These are phyloP conservation scores for Kodamaea sp. DNA, from an alignment of 1,139 yeast species.

Conservation along the genomic window DNA sequence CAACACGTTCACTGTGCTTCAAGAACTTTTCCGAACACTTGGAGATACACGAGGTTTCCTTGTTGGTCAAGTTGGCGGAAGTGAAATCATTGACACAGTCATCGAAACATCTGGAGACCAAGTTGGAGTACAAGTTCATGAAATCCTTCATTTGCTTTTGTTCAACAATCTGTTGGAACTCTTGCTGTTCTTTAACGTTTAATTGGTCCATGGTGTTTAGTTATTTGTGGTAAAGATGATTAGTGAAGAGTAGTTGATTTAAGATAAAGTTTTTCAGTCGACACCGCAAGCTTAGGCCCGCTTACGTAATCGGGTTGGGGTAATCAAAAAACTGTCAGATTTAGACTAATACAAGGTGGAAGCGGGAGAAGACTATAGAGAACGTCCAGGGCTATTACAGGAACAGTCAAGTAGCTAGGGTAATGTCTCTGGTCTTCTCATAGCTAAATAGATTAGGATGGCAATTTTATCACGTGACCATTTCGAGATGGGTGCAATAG, in stretches of 20 bases:
- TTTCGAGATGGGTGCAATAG: no score
- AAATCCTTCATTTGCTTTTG: conserved; percentile 98
- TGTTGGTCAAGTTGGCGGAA: conserved; percentile 78
- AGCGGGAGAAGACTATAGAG: no score
- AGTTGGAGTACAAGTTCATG: conserved; percentile 92
- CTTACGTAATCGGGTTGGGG: no score
- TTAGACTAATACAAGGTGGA: no score
- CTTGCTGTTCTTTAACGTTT: conserved; percentile 93
- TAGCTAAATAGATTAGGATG: no score
- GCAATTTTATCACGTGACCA: no score
- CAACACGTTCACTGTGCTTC: conserved; percentile 97
- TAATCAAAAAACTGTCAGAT: no score
- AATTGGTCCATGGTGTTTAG: conserved; percentile 65
- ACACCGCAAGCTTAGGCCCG: conserved; percentile 3
- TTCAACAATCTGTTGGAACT: conserved; percentile 91
- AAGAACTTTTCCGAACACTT: conserved; percentile 97
- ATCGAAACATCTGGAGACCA: conserved; percentile 94
- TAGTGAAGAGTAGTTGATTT: neutral
- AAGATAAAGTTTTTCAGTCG: conserved; percentile 2
- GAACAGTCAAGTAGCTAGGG: no score
- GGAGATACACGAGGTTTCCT: conserved; percentile 82
- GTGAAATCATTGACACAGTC: conserved; percentile 99
- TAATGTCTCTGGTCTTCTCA: no score
- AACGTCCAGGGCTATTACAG: no score
- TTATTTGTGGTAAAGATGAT: neutral